A percentile compares a stretch with the other conserved stretches of the same genome.
Evolutionary conservation across 2,329 filamentous ascomycete species (phyloP).

Genomic region (Whalleya microplaca): DNA sequence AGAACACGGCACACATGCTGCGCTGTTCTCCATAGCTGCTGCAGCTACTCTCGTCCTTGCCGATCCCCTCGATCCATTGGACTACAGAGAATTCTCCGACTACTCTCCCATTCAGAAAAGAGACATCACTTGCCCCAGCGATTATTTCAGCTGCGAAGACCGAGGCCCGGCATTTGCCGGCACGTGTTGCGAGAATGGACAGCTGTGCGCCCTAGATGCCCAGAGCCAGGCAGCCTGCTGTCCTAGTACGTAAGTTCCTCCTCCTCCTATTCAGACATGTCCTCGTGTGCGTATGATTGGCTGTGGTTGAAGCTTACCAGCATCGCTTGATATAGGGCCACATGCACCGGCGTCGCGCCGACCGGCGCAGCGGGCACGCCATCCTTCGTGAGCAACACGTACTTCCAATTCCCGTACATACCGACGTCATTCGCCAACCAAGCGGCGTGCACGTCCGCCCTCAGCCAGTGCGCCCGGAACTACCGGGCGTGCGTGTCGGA

Average conservation of each 20-base stretch:
- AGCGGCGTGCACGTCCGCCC: slow-evolving; percentile 55
- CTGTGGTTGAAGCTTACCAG: slow-evolving; percentile 6
- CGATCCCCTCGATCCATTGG: slow-evolving; percentile 30
- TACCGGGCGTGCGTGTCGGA: slow-evolving; percentile 57
- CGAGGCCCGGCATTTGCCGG: slow-evolving; percentile 51
- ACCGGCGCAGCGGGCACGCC: slow-evolving; percentile 41
- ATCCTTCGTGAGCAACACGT: slow-evolving; percentile 60
- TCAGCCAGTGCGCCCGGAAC: slow-evolving; percentile 56
- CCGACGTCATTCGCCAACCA: slow-evolving; percentile 55
- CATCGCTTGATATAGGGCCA: slow-evolving; percentile 42
- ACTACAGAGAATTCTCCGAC: slow-evolving; percentile 27
- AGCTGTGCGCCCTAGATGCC: slow-evolving; percentile 54
- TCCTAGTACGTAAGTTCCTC: slow-evolving; percentile 50
- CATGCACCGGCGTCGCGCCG: slow-evolving; percentile 60
- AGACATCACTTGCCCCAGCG: slow-evolving; percentile 47
- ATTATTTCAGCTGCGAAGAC: slow-evolving; percentile 55
- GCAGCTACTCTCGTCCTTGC: slow-evolving; percentile 23
- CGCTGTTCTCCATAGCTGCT: slow-evolving; percentile 16
- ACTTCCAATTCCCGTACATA: slow-evolving; percentile 64
- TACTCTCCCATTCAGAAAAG: slow-evolving; percentile 33
- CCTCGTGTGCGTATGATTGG: background rate
- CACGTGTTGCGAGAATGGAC: slow-evolving; percentile 56
- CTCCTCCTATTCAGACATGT: too few species aligned
- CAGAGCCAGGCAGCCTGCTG: slow-evolving; percentile 57
- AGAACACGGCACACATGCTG: slow-evolving; percentile 17